Evolutionary conservation across 2,329 filamentous ascomycete genomes (phyloP), one percentile per base, ranked within the genome.

Genomic region (Teratosphaeria zuluensis): DNA sequence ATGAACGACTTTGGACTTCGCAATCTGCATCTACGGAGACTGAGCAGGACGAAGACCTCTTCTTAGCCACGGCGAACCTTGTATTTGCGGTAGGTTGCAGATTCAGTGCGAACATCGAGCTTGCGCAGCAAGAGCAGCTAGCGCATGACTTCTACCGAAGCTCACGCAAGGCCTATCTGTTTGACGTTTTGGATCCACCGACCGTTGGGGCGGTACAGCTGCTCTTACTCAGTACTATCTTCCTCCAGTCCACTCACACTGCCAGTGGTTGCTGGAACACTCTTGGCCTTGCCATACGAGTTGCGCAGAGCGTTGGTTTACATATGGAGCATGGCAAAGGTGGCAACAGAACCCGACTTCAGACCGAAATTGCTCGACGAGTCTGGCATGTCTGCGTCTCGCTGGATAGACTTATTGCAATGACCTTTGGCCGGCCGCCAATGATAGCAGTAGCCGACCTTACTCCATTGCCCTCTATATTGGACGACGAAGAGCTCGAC

Each of bases 271-370:
- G 66, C 48, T 68, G 66, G 66, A 68, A 66, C 52, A 63, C 64
- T 0, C 55, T 67, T 7, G 66, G 66, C 9, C 57, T 67, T 4
- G 76, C 83, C 4, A 76, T 88, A 35, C 80, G 85, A 21, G 83
- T 88, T 56, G 84, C 84, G 1, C 82, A 86, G 67, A 84, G 85
- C 66, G 84, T 88, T 78, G 85, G 85, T 0, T 76, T 87, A 54
- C 84, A 87, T 61, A 78, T 82, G 12, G 84, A 88, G 83, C 38
- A 78, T 80, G 60, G 70, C 73, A 19, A 74, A 84, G 5, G 80
- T 8, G 62, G 59, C 32, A 57, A 79, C 1, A 74, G 87, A 1
- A 75, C 80, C 0, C 82, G 84, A 0, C 86, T 86, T 64, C 84
- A 88, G 65, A 81, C 81, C 2, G 84, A 88, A 67, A 87, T 88